Percentiles rank a stretch among this genome's conserved stretches.
Evolutionary conservation across 192 early-diverging fungal genomes (phyloP).

Genomic region (Coemansia sp.): DNA sequence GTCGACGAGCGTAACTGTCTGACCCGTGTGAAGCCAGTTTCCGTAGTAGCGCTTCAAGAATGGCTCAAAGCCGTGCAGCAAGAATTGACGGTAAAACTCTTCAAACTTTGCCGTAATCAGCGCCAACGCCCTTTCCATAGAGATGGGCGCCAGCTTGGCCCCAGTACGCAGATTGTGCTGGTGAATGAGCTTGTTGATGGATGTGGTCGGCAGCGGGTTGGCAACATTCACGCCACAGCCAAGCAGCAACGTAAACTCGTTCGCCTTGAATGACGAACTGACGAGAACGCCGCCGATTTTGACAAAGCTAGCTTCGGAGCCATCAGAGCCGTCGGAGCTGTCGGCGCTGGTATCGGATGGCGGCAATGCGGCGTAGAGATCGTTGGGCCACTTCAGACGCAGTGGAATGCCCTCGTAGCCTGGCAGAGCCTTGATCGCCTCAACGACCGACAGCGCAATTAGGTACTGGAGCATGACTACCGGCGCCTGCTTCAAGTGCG

Average conservation of each 20-base stretch:
- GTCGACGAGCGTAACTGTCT: conserved; percentile 64
- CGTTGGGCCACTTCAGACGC: conserved; percentile 97
- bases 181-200: conserved; percentile 77
- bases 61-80: conserved; percentile 63
- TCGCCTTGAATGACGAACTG: conserved; percentile 69
- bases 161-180: conserved; percentile 55
- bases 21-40: conserved; percentile 83
- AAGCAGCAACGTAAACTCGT: conserved; percentile 77
- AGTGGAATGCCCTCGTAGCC: conserved; percentile 82
- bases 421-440: conserved; percentile 63
- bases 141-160: conserved; percentile 40
- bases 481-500: conserved; percentile 55
- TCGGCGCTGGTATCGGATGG: conserved; percentile 11
- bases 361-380: conserved; percentile 72
- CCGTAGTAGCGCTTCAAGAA: conserved; percentile 78
- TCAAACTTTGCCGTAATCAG: conserved; percentile 73
- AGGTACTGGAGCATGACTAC: conserved; percentile 95
- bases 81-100: conserved; percentile 70
- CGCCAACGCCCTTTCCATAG: conserved; percentile 44
- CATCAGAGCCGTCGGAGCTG: conserved; percentile 37
- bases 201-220: conserved; percentile 82
- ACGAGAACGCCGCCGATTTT: conserved; percentile 93
- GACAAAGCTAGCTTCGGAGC: conserved; percentile 37
- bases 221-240: conserved; percentile 86
- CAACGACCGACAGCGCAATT: conserved; percentile 79